Conservation (phyloP, 169 alveolate genomes). For the Cryptosporidium parvum region DNA sequence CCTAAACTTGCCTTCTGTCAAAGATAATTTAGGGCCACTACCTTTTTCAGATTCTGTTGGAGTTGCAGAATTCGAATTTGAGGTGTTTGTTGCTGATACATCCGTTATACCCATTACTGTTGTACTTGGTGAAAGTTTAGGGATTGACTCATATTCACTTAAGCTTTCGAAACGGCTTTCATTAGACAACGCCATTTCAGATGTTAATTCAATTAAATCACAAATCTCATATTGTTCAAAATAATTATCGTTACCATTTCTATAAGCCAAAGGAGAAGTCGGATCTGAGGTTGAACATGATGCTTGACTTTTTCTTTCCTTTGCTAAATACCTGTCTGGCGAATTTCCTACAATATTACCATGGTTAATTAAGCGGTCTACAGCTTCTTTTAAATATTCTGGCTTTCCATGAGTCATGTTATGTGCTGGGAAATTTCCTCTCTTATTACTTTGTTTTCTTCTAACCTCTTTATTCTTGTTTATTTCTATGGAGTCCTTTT, state of each 20-base stretch:
- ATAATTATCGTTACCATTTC: neutral
- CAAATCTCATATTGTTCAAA: conserved; percentile 16
- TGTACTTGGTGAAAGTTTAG: neutral
- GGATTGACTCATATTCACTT: neutral
- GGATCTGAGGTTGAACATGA: conserved; percentile 32
- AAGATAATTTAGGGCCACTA: neutral
- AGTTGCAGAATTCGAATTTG: neutral
- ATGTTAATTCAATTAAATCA: conserved; percentile 17
- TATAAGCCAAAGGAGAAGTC: conserved; percentile 2
- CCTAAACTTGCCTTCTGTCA: conserved; percentile 61
- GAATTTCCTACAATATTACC: neutral
- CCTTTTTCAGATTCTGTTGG: neutral
- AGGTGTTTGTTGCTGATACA: neutral
- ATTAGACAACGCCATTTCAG: conserved; percentile 3
- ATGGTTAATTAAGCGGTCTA: neutral
- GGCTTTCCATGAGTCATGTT: neutral
- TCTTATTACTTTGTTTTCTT: neutral
- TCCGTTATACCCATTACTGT: neutral
- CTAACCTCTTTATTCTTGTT: neutral
- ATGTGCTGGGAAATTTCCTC: neutral
- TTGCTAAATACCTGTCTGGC: conserved; percentile 24
- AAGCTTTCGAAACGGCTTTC: neutral
- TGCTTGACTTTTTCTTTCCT: conserved; percentile 25
- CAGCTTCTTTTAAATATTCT: neutral
- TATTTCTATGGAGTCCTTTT: neutral